These are phyloP conservation scores for Clohesyomyces aquaticus DNA, from an alignment of 495 filamentous ascomycete genomes.

Conservation along the genomic window DNA sequence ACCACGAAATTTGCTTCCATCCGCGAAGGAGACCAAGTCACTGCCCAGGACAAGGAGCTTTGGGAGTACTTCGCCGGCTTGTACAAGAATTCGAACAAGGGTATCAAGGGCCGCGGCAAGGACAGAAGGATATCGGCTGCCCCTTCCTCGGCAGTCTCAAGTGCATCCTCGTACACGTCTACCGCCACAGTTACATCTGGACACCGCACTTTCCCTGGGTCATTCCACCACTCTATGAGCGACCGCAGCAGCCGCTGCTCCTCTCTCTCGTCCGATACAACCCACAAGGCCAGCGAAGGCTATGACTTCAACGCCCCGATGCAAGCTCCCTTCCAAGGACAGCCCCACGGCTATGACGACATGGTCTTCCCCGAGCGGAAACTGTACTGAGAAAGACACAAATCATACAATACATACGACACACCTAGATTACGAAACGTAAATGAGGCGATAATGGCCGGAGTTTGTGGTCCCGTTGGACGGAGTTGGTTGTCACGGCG, in stretches of 20 bases:
- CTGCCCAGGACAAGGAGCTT: constrained; percentile 71
- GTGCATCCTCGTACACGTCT: constrained; percentile 23
- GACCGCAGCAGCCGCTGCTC: constrained; percentile 36
- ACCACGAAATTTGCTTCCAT: constrained; percentile 73
- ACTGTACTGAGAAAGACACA: constrained; percentile 29
- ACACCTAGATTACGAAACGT: constrained; percentile 10
- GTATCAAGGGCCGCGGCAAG: constrained; percentile 90
- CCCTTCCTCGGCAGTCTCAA: constrained; percentile 27
- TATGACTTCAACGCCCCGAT: constrained; percentile 39
- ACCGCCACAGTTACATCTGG: constrained; percentile 13
- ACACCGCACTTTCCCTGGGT: constrained; percentile 17
- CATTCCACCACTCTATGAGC: constrained; percentile 27
- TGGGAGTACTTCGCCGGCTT: constrained; percentile 84
- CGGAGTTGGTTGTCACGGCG: constrained; percentile 16
- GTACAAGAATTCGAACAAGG: constrained; percentile 95
- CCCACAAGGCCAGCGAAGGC: constrained; percentile 20
- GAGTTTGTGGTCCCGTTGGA: constrained; percentile 17
- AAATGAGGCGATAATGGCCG: constrained; percentile 23
- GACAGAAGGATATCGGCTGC: constrained; percentile 56
- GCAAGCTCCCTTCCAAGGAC: constrained; percentile 18
- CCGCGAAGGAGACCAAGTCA: constrained; percentile 63
- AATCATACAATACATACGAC: constrained; percentile 16
- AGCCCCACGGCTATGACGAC: constrained; percentile 31
- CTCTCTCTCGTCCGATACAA: constrained; percentile 31
- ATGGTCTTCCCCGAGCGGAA: constrained; percentile 41